Evolutionary conservation across 345 rosid species (phyloP).

Genomic region (Crucihimalaya himalaica): DNA sequence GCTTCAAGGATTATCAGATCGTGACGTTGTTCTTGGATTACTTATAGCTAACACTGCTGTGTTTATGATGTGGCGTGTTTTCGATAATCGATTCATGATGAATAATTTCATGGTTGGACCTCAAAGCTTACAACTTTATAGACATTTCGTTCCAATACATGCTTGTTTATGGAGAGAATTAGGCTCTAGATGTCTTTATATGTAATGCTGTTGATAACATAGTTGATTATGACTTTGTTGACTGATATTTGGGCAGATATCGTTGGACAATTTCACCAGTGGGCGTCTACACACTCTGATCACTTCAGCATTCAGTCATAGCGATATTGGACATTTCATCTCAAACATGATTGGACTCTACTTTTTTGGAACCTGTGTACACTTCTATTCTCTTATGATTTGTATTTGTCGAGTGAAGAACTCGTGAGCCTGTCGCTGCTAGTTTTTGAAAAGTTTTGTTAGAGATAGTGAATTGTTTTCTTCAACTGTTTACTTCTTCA

Average conservation of each 20-base stretch:
- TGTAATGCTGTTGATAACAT: not conserved
- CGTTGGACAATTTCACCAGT: constrained; percentile 66
- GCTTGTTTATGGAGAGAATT: not conserved
- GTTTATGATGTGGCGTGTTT: constrained; percentile 71
- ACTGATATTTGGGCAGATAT: constrained; percentile 57
- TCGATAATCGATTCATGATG: constrained; percentile 59
- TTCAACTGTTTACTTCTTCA: constrained; percentile 8
- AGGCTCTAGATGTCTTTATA: not conserved
- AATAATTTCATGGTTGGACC: constrained; percentile 77
- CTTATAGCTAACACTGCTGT: constrained; percentile 66
- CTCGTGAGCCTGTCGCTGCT: not conserved
- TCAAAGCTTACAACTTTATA: constrained; percentile 14
- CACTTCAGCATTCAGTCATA: constrained; percentile 93
- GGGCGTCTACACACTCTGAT: constrained; percentile 71
- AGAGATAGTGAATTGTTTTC: constrained; percentile 1
- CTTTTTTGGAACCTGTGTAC: constrained; percentile 82
- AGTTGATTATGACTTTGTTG: constrained; percentile 11
- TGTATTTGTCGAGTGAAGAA: constrained; percentile 8
- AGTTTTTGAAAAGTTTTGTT: not conserved
- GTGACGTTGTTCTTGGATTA: constrained; percentile 66
- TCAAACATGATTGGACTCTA: constrained; percentile 94
- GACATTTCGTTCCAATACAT: not conserved
- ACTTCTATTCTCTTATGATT: constrained; percentile 10
- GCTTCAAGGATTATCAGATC: constrained; percentile 45
- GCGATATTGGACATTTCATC: constrained; percentile 55